Base-by-base conservation (phyloP, 768 basidiomycete species). In the Cystofilobasidium bisporidii region DNA sequence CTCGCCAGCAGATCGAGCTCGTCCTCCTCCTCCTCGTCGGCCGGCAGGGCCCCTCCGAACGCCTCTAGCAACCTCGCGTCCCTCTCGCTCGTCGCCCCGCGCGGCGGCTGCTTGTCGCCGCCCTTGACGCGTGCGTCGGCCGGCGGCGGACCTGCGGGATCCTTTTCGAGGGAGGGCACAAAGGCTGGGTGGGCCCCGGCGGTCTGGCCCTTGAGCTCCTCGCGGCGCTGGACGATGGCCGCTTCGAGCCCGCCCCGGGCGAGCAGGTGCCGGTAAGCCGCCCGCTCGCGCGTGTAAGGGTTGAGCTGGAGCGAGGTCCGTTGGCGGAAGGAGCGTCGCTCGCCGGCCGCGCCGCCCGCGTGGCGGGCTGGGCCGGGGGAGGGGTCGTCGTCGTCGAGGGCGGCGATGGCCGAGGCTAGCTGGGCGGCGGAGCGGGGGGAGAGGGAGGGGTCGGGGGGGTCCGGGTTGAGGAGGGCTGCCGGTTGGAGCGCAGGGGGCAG, bases 281-380 rank as follows among this genome's bases (percentile, higher is more conserved):
- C 47, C n/a, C 68, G 56, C 40, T 69, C 68, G 8, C 57, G 56
- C 8, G 63, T 64, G 68, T 69, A 69, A 14, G 68, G 68, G 50
- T 69, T 59, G n/a, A 69, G 68, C 26, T 69, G 68, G 20, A 64
- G 57, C 3, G 63, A 48, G 6, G 62, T 69, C 40, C 68, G 63
- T 33, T 64, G 47, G 36, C 68, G 63, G 26, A 69, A 40, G 8
- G 41, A 36, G 24, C 65, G 65, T 20, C 14, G 3, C 20, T 32
- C 28, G 18, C 1, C 53, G 28, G 26, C 30, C n/a, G n/a, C n/a
- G n/a, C n/a, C n/a, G n/a, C n/a, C n/a, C n/a, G n/a, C n/a, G n/a
- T n/a, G n/a, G n/a, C n/a, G n/a, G n/a, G n/a, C n/a, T n/a, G n/a
- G n/a, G 47, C 47, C 47, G 47, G 22, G 47, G 20, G 22, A 4